Evolutionary conservation across 805 yeast genomes (phyloP).

Genomic region (Saccharomycopsis microspora): DNA sequence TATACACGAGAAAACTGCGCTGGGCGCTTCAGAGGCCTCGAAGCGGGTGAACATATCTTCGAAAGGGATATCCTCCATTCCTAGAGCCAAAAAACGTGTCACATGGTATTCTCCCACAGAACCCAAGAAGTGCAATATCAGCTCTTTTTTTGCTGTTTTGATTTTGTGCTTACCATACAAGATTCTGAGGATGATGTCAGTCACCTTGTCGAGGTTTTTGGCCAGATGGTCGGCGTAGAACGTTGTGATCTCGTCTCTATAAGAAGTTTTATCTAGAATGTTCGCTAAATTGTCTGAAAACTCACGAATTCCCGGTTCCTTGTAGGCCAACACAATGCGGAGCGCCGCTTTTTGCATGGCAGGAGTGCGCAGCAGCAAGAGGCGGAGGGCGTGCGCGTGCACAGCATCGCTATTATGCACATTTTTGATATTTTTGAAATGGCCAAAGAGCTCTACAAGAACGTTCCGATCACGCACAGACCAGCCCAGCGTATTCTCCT

Average conservation of each 20-base stretch:
- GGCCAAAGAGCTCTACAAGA: slow-evolving; percentile 49
- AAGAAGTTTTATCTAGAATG: slow-evolving; percentile 69
- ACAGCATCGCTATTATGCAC: slow-evolving; percentile 42
- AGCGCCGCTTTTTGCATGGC: slow-evolving; percentile 66
- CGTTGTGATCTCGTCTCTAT: slow-evolving; percentile 72
- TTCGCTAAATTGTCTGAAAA: slow-evolving; percentile 66
- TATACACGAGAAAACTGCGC: slow-evolving; percentile 14
- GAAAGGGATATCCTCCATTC: slow-evolving; percentile 41
- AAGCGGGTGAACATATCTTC: slow-evolving; percentile 13
- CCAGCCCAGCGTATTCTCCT: slow-evolving; percentile 27
- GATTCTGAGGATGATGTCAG: slow-evolving; percentile 68
- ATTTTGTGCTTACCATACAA: slow-evolving; percentile 72
- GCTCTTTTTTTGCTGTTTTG: slow-evolving; percentile 53
- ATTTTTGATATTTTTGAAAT: slow-evolving; percentile 53
- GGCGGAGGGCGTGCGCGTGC: slow-evolving; percentile 36
- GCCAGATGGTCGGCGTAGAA: slow-evolving; percentile 43
- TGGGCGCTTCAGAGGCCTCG: neutral
- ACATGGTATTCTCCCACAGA: slow-evolving; percentile 42
- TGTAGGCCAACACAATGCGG: slow-evolving; percentile 54
- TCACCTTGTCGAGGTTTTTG: slow-evolving; percentile 44
- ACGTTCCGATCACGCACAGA: slow-evolving; percentile 41
- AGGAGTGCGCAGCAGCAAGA: slow-evolving; percentile 49
- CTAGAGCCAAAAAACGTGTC: slow-evolving; percentile 47
- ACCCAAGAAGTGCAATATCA: slow-evolving; percentile 55
- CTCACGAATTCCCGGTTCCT: slow-evolving; percentile 43